phyloP scores from a whole-genome alignment of 139 green algal species.

The Chlamydomonas sp. region DNA sequence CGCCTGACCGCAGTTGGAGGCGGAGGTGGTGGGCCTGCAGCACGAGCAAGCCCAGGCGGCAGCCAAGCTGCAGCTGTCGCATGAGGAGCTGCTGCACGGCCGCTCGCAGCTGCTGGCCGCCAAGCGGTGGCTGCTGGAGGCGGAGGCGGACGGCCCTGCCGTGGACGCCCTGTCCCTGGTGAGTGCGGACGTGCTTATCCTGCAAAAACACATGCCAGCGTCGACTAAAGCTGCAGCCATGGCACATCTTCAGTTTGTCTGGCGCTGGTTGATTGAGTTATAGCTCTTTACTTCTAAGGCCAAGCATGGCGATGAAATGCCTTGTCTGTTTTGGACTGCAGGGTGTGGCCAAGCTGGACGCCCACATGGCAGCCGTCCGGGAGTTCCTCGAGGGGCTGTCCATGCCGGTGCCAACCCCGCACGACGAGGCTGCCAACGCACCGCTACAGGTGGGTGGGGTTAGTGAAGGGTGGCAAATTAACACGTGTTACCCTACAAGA shows the following conservation, averaged over 20 bases:
- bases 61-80: conserved; percentile 25
- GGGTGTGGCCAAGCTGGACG: conserved; percentile 17
- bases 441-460: not conserved
- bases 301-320: no score
- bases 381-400: conserved; percentile 16
- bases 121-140: not conserved
- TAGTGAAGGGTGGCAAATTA: not conserved
- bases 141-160: not conserved
- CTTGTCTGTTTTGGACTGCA: not conserved
- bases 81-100: conserved; percentile 9
- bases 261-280: no score
- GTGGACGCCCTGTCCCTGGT: not conserved
- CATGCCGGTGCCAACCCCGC: not conserved
- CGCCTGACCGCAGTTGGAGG: conserved; percentile 9
- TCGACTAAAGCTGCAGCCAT: no score
- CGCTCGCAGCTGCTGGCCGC: not conserved
- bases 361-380: conserved; percentile 1
- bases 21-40: conserved; percentile 31
- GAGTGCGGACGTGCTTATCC: not conserved
- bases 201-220: not conserved
- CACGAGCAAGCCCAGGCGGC: conserved; percentile 32
- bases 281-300: no score
- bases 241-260: no score
- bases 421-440: not conserved
- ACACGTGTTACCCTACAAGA: no score